Evolutionary conservation across 371 early-diverging fungal species (phyloP).

Genomic region (Syncephalastrum sp.): DNA sequence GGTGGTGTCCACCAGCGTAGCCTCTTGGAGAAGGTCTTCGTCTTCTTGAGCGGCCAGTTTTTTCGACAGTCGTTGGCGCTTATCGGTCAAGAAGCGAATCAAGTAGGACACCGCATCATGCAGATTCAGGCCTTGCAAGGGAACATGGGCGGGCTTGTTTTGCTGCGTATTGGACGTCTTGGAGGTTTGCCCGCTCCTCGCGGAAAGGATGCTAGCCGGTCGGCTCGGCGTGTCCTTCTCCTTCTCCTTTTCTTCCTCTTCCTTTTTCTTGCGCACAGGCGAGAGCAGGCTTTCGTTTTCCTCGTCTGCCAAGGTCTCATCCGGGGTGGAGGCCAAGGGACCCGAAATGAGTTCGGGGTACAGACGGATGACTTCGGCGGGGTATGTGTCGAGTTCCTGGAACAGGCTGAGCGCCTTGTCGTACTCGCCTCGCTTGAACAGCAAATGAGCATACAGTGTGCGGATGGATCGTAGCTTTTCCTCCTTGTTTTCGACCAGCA

Average conservation of each 20-base stretch:
- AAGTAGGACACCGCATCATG: constrained; percentile 64
- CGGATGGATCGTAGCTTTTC: constrained; percentile 65
- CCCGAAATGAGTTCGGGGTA: constrained; percentile 76
- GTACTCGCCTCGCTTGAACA: constrained; percentile 76
- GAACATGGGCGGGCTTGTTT: constrained; percentile 20
- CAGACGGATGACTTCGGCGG: constrained; percentile 81
- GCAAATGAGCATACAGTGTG: constrained; percentile 81
- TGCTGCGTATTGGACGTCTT: constrained; percentile 25
- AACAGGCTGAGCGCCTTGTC: constrained; percentile 78
- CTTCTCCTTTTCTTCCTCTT: constrained; percentile 12
- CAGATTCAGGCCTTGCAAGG: constrained; percentile 44
- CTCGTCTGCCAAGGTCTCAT: constrained; percentile 11
- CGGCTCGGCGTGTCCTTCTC: constrained; percentile 13
- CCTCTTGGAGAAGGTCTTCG: constrained; percentile 50
- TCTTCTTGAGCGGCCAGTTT: constrained; percentile 33
- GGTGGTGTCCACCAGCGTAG: constrained; percentile 87
- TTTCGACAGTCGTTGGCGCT: constrained; percentile 61
- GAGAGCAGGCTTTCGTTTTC: constrained; percentile 8
- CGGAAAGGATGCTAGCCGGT: constrained; percentile 35
- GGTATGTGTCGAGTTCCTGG: constrained; percentile 77
- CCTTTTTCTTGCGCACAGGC: constrained; percentile 15
- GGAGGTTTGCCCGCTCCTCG: constrained; percentile 12
- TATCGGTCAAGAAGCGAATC: constrained; percentile 71
- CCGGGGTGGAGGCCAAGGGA: constrained; percentile 16
- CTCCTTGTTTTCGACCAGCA: constrained; percentile 77